These are phyloP conservation scores for Zoysia matrella DNA, from an alignment of 202 grass and related monocot genomes.

Conservation along the genomic window DNA sequence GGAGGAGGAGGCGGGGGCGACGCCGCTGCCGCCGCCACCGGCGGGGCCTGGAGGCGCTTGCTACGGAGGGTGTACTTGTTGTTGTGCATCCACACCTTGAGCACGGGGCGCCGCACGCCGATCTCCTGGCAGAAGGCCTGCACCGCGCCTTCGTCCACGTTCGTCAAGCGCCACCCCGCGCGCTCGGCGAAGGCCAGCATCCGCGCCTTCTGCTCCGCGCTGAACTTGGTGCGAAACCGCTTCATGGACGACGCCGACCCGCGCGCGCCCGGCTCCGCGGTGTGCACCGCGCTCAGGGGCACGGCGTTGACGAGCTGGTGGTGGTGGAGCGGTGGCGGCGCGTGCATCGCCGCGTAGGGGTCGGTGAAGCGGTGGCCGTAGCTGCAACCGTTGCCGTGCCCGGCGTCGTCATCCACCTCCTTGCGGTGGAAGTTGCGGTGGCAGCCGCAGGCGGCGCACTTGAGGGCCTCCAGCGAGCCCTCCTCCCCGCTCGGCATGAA, in stretches of 20 bases:
- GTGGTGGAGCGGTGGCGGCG: slow-evolving; percentile 46
- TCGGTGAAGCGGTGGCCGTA: slow-evolving; percentile 17
- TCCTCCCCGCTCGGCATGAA: no score
- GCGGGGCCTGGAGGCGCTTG: no score
- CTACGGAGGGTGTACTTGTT: no score
- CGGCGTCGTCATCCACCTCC: slow-evolving; percentile 58
- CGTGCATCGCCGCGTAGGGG: slow-evolving; percentile 43
- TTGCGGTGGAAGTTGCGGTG: slow-evolving; percentile 85
- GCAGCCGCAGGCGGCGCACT: no score
- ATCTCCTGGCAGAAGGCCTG: slow-evolving; percentile 92
- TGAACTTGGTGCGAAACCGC: slow-evolving; percentile 97
- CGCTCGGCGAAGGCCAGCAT: slow-evolving; percentile 75
- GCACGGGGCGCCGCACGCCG: slow-evolving; percentile 64
- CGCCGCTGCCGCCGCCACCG: no score
- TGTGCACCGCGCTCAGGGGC: slow-evolving; percentile 78
- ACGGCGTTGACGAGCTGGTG: slow-evolving; percentile 50
- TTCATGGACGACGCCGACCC: slow-evolving; percentile 54
- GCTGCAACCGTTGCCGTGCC: slow-evolving; percentile 9
- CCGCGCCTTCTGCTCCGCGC: slow-evolving; percentile 49
- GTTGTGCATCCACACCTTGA: no score
- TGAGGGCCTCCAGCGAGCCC: no score
- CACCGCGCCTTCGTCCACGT: slow-evolving; percentile 76
- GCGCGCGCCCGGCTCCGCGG: slow-evolving; percentile 80
- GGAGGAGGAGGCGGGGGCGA: no score
- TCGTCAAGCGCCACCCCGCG: slow-evolving; percentile 81